Percentiles rank a stretch among this genome's conserved stretches.
Evolutionary conservation across 2,329 filamentous ascomycete species (phyloP).

Genomic region (Penicillium glabrum): DNA sequence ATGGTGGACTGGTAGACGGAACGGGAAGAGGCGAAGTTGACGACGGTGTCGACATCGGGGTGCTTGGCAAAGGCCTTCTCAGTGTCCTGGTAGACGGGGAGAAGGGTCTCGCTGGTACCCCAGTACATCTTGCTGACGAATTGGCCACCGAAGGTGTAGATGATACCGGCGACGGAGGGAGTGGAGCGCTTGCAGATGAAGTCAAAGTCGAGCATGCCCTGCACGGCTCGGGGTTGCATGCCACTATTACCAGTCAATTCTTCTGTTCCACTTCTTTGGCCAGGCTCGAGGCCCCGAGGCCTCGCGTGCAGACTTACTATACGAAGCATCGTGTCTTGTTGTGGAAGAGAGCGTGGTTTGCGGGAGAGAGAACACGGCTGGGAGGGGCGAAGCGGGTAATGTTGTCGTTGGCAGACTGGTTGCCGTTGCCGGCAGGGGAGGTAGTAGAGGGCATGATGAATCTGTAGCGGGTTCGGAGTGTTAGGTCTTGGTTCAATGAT

Average conservation of each 20-base stretch:
- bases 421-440: constrained; percentile 53
- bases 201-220: constrained; percentile 98
- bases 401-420: constrained; percentile 89
- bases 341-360: constrained; percentile 92
- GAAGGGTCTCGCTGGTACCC: constrained; percentile 98
- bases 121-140: constrained; percentile 99
- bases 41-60: constrained; percentile 92
- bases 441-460: constrained; percentile 57
- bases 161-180: constrained; percentile 96
- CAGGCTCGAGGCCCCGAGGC: background rate
- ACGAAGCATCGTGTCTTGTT: constrained; percentile 99
- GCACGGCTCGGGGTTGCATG: constrained; percentile 90
- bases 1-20: constrained; percentile 98
- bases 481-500: constrained; percentile 1
- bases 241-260: constrained; percentile 55
- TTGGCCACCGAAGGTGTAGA: constrained; percentile 99
- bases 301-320: constrained; percentile 61
- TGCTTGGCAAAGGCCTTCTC: constrained; percentile 95
- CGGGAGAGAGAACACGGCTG: constrained; percentile 87
- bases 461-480: constrained; percentile 5
- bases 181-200: constrained; percentile 99
- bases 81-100: constrained; percentile 95
- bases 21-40: constrained; percentile 99
- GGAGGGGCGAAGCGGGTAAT: constrained; percentile 94
- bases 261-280: background rate